Evolutionary conservation across 169 alveolate species (phyloP), one percentile per base, ranked within the genome.

Genomic region (Plasmodium yoelii): DNA sequence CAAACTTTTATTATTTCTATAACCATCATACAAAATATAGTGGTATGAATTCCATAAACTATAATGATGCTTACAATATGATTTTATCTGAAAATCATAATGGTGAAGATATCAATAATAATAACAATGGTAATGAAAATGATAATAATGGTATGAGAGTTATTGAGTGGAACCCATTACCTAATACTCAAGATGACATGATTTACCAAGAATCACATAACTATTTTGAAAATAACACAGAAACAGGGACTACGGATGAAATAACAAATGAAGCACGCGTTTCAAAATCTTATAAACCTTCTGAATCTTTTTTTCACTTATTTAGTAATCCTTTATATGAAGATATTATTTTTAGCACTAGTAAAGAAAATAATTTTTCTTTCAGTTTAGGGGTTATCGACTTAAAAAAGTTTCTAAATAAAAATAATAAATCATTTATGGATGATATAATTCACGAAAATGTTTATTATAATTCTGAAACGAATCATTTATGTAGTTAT

Each of bases 361-460:
- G 87, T 18, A 88, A 88, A 46, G 91, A 89, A 64, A 89, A 89
- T 19, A 89, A 89, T 82, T 87, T 68, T 67, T 87, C 90, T 56
- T 87, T 73, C 34, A 89, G 88, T 82, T 63, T 87, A 34, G 87
- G 91, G 34, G 91, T 87, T 13, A 77, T 87, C 24, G 77, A 64
- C 26, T 46, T 87, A 49, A 89, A 44, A 19, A 74, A 89, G 57
- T 87, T 87, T 44, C 51, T 87, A 56, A 67, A 74, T 39, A 64
- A 56, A 47, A 84, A 89, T 68, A 77, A 77, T 12, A 75, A 64
- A 34, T 73, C 90, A 24, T 49, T 69, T 19, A 51, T 71, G 18
- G 46, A 60, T 49, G 72, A 59, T 28, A 63, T 67, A 47, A 49
- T 67, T 28, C 90, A 67, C 44, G 90, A 82, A 67, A 82, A 82